Conservation (phyloP, 75 land plant species). For the Pinus taeda region DNA sequence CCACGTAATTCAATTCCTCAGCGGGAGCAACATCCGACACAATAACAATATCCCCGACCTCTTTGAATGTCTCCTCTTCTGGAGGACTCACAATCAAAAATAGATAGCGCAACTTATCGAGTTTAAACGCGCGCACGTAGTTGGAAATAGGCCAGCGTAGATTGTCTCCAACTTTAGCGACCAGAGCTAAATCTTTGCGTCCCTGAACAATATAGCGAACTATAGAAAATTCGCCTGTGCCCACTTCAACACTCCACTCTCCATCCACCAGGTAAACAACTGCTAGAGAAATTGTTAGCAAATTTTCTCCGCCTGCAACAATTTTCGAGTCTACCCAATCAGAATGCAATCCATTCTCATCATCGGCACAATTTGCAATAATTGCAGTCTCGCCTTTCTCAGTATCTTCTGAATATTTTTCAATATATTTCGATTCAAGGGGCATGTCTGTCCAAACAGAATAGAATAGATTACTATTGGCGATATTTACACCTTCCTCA, state of each 20-base stretch:
- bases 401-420: too few relatives aligned
- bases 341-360: too few relatives aligned
- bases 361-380: too few relatives aligned
- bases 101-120: constrained; percentile 60
- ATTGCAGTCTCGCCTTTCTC: too few relatives aligned
- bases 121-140: constrained; percentile 66
- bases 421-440: too few relatives aligned
- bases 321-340: too few relatives aligned
- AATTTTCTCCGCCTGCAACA: constrained; percentile 8
- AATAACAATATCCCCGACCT: too few relatives aligned
- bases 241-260: constrained; percentile 46
- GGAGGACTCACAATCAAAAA: constrained; percentile 31
- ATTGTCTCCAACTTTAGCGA: constrained; percentile 51
- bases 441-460: too few relatives aligned
- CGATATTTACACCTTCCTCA: too few relatives aligned
- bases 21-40: not conserved
- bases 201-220: constrained; percentile 26
- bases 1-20: constrained; percentile 49
- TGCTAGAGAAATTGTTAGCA: constrained; percentile 47
- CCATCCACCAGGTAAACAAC: constrained; percentile 60
- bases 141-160: constrained; percentile 70
- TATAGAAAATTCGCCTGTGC: constrained; percentile 44
- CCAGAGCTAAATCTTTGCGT: constrained; percentile 41
- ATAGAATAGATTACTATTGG: too few relatives aligned
- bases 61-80: constrained; percentile 15